These are phyloP conservation scores for Glycine latifolia DNA, from an alignment of 306 rosid species.

Conservation along the genomic window DNA sequence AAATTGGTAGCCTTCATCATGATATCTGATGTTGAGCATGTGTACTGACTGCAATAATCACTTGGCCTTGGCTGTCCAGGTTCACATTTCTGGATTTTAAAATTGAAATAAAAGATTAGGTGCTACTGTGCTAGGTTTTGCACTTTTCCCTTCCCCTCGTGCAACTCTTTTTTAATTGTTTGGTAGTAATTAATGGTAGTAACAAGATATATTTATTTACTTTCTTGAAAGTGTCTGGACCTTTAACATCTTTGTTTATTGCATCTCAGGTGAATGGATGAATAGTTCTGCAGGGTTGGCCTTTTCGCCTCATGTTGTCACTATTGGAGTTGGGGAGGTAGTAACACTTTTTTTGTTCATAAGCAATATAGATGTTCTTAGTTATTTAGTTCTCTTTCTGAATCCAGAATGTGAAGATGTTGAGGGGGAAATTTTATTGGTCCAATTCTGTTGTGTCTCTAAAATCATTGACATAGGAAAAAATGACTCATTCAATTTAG, in stretches of 20 bases:
- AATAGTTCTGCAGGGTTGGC: constrained; percentile 95
- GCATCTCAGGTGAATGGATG: constrained; percentile 93
- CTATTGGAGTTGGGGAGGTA: constrained; percentile 91
- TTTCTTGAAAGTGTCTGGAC: constrained; percentile 13
- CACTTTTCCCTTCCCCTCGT: constrained; percentile 24
- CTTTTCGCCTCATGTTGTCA: constrained; percentile 91
- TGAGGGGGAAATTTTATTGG: constrained; percentile 1
- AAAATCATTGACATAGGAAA: constrained; percentile 1
- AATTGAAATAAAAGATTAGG: neutral
- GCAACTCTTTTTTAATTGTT: neutral
- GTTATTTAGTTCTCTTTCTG: constrained; percentile 4
- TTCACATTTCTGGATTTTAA: neutral
- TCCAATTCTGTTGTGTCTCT: neutral
- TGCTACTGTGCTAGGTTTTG: neutral
- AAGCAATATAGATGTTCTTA: constrained; percentile 4
- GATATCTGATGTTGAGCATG: too few relatives aligned
- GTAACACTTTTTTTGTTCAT: constrained; percentile 37
- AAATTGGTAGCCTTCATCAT: neutral
- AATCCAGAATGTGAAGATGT: neutral
- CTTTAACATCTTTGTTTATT: constrained; percentile 33
- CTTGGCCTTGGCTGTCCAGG: constrained; percentile 10
- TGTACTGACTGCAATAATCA: constrained; percentile 10
- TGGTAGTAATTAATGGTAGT: neutral
- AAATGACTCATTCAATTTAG: neutral
- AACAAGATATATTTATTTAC: constrained; percentile 14